Evolutionary conservation across 805 yeast species (phyloP), one percentile per base, ranked within the genome.

Genomic region (Myxozyma kluyveri): DNA sequence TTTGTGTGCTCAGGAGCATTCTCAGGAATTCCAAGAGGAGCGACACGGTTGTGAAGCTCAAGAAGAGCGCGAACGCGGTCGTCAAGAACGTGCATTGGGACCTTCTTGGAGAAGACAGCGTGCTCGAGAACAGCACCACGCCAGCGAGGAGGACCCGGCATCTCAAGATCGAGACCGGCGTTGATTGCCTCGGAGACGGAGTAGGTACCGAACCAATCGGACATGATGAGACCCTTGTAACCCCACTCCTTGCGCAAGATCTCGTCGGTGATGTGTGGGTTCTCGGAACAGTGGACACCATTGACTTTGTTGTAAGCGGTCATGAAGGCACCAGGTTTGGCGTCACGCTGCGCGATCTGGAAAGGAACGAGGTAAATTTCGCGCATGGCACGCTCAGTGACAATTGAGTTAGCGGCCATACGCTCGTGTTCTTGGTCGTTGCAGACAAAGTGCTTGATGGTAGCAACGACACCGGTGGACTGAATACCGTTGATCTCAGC

Each of bases 361-460:
- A 82, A 82, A 1, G 87, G 86, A 57, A 74, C 74, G 63, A 82
- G 69, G 65, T 82, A 82, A 49, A 82, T 75, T 65, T 82, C 87
- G 62, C 87, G 74, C 54, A 82, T 68, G 2, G 87, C 86, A 62
- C 87, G 70, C 60, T 78, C 80, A 1, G 83, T 69, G 45, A 82
- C 68, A 21, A 75, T 65, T 4, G 81, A 68, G 62, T 80, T 75
- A 33, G 77, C 73, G 2, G 73, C 66, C 49, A 65, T 69, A 52
- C 87, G 68, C 50, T 78, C 77, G 50, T 79, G 75, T 63, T 82
- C 87, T 63, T 74, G 76, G 60, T 82, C 86, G 56, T 82, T 82
- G 63, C 82, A 75, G 19, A 79, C 83, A 65, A 66, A 82, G 65
- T 82, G 87, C 67, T 82, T 82, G 60, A 81, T 69, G 32, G 82